These are phyloP conservation scores for Talaromyces thailandensis DNA, from an alignment of 495 filamentous ascomycete species.

Conservation along the genomic window DNA sequence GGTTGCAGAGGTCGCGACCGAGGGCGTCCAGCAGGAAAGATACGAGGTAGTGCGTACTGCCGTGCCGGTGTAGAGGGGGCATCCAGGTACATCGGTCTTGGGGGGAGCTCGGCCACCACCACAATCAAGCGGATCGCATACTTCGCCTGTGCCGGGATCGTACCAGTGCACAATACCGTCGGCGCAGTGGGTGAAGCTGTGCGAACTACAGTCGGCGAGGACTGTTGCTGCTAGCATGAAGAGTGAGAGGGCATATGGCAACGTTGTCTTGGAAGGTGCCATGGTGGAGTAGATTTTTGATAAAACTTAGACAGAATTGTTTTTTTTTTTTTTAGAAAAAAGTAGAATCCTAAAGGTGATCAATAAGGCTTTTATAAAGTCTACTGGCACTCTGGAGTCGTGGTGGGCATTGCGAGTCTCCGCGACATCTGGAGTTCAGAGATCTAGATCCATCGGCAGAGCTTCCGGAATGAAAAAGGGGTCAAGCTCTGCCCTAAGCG, in stretches of 20 bases:
- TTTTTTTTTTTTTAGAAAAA: no score
- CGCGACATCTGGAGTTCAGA: neutral
- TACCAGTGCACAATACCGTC: conserved; percentile 42
- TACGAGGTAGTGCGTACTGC: conserved; percentile 35
- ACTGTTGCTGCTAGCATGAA: conserved; percentile 10
- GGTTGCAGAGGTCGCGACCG: conserved; percentile 4
- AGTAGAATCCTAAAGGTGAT: neutral
- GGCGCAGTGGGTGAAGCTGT: conserved; percentile 15
- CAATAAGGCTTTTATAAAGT: neutral
- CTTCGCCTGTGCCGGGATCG: conserved; percentile 47
- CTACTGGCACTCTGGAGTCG: neutral
- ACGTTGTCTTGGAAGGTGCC: conserved; percentile 5
- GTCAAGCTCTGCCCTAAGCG: neutral
- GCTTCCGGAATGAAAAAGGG: neutral
- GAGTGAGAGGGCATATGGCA: conserved; percentile 9
- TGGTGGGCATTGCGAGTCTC: neutral
- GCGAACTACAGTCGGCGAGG: conserved; percentile 10
- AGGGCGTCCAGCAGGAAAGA: conserved; percentile 25
- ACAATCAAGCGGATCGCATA: conserved; percentile 54
- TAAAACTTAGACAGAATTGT: neutral
- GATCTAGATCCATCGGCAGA: neutral
- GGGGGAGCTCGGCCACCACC: conserved; percentile 55
- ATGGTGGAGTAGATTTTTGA: neutral
- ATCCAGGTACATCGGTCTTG: conserved; percentile 52
- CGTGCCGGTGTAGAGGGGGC: conserved; percentile 47